Percentiles rank a stretch among this genome's conserved stretches.
These are phyloP conservation scores for Chaetomium sp. DNA, from an alignment of 2,329 filamentous ascomycete genomes.

Conservation along the genomic window DNA sequence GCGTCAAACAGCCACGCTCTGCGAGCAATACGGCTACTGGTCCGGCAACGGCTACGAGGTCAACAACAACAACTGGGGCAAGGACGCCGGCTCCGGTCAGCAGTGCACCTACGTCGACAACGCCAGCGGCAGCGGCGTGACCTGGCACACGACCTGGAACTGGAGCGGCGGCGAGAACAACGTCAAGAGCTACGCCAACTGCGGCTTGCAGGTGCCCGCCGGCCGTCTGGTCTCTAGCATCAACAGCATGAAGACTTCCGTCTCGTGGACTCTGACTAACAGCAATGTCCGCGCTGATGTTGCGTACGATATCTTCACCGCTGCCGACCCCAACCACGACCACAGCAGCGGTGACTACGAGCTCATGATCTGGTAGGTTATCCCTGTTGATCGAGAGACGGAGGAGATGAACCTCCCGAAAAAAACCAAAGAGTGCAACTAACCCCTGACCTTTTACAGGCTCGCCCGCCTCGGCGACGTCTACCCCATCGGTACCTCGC, in stretches of 20 bases:
- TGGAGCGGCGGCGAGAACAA: conserved; percentile 34
- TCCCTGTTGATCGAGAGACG: neutral
- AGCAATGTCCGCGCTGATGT: conserved; percentile 49
- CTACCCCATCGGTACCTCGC: conserved; percentile 41
- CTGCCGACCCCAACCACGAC: conserved; percentile 30
- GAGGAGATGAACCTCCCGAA: neutral
- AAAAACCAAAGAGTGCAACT: neutral
- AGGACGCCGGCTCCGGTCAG: conserved; percentile 30
- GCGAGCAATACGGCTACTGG: conserved; percentile 29
- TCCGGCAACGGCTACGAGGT: conserved; percentile 28
- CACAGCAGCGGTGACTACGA: conserved; percentile 45
- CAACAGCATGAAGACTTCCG: conserved; percentile 30
- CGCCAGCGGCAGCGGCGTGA: conserved; percentile 28
- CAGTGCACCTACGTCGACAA: conserved; percentile 39
- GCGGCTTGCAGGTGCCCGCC: conserved; percentile 29
- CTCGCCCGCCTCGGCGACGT: conserved; percentile 53
- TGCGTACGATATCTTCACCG: conserved; percentile 58
- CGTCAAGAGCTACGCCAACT: conserved; percentile 42
- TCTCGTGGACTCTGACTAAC: conserved; percentile 41
- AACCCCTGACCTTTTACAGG: conserved; percentile 24
- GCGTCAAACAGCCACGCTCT: conserved; percentile 17
- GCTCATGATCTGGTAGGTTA: conserved; percentile 55
- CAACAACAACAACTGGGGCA: conserved; percentile 41
- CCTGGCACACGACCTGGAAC: conserved; percentile 37
- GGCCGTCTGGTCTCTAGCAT: conserved; percentile 29